A percentile compares a stretch with the other conserved stretches of the same genome.
These are phyloP conservation scores for Cubamyces sp. DNA, from an alignment of 768 basidiomycete species.

Conservation along the genomic window DNA sequence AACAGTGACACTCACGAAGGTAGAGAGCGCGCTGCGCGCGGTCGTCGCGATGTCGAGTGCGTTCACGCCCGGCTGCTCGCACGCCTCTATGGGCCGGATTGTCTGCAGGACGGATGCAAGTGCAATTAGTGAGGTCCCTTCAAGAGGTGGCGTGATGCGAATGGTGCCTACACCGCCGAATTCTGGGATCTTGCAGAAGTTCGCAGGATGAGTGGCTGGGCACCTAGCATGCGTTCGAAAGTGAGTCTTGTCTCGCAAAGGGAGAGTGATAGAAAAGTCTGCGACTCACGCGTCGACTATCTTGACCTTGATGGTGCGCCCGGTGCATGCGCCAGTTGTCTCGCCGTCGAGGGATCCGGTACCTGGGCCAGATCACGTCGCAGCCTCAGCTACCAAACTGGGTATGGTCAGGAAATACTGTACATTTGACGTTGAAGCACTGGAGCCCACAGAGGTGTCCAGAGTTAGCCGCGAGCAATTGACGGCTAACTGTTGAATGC, in stretches of 20 bases:
- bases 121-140: too few relatives aligned
- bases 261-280: neutral
- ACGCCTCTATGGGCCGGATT: conserved; percentile 36
- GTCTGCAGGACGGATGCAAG: conserved; percentile 21
- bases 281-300: conserved; percentile 37
- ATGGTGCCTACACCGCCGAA: conserved; percentile 28
- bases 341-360: conserved; percentile 36
- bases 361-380: conserved; percentile 16
- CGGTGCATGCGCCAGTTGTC: conserved; percentile 34
- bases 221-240: conserved; percentile 23
- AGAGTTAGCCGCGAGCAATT: neutral
- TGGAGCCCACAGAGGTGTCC: conserved; percentile 5
- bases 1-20: conserved; percentile 32
- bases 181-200: conserved; percentile 40
- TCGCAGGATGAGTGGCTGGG: conserved; percentile 41
- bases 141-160: neutral
- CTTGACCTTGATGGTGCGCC: conserved; percentile 40
- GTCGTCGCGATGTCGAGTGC: conserved; percentile 41
- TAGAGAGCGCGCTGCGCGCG: conserved; percentile 37
- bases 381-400: neutral
- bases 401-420: neutral
- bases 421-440: conserved; percentile 39
- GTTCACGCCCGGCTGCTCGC: conserved; percentile 38
- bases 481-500: neutral
- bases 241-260: neutral